phyloP scores from a whole-genome alignment of 2,329 filamentous ascomycete genomes.

The Clathrospora elynae region DNA sequence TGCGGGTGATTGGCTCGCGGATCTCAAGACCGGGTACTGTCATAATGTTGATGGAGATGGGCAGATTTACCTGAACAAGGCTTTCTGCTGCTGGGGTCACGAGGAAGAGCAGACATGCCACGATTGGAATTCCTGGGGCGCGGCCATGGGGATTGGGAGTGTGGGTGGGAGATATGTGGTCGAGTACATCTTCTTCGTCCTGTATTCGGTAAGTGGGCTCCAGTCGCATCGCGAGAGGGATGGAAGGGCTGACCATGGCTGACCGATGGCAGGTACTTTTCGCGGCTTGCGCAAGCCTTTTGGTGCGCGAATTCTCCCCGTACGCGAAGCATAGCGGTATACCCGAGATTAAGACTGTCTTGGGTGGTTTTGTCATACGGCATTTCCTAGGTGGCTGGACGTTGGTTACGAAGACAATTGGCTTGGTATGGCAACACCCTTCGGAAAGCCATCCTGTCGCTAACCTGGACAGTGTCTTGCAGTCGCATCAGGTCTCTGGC shows the following conservation, averaged over 20 bases:
- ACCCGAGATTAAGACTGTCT: constrained; percentile 93
- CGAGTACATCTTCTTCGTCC: constrained; percentile 84
- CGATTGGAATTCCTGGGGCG: constrained; percentile 87
- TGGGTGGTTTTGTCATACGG: constrained; percentile 91
- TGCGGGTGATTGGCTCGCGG: constrained; percentile 88
- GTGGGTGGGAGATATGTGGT: constrained; percentile 76
- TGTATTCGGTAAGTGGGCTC: constrained; percentile 71
- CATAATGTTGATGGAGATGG: constrained; percentile 76
- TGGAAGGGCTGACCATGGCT: constrained; percentile 12
- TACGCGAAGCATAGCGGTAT: constrained; percentile 96
- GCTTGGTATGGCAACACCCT: constrained; percentile 64
- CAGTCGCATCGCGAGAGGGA: no score
- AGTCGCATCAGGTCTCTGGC: constrained; percentile 92
- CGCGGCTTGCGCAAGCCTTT: constrained; percentile 73
- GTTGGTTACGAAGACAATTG: constrained; percentile 84
- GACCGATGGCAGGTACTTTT: constrained; percentile 67
- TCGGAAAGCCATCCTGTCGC: constrained; percentile 25
- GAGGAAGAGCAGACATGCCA: constrained; percentile 74
- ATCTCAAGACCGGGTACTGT: constrained; percentile 90
- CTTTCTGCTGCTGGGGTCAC: constrained; percentile 92
- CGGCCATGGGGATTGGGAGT: constrained; percentile 69
- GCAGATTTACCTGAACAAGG: constrained; percentile 86
- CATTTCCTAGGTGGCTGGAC: constrained; percentile 89
- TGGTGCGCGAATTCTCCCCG: constrained; percentile 82
- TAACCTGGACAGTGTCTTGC: constrained; percentile 71